Evolutionary conservation across 148 eudicot species (phyloP).

Genomic region (Amaranthus cruentus): DNA sequence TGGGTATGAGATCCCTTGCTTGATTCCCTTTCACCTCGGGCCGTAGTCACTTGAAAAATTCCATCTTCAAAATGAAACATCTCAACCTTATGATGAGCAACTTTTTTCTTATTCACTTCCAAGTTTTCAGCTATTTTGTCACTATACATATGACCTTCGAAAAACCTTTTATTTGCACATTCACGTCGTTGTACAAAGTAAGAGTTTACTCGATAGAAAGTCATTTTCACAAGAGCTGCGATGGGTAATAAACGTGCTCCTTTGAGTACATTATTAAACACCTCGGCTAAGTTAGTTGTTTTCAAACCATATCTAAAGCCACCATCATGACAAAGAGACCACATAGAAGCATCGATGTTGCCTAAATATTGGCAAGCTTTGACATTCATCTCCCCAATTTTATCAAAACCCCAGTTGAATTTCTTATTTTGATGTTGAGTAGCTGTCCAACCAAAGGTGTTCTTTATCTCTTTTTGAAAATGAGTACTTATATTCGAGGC

Average conservation of each 20-base stretch:
- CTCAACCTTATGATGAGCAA: not conserved
- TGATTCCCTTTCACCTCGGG: not conserved
- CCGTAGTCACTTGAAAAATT: not conserved
- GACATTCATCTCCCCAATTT: not conserved
- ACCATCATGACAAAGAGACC: constrained; percentile 18
- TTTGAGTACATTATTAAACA: constrained; percentile 6
- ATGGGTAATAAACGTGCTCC: constrained; percentile 4
- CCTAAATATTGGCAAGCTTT: not conserved
- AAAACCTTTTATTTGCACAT: not conserved
- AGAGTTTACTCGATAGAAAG: constrained; percentile 3
- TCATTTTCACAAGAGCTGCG: not conserved
- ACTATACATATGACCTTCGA: not conserved
- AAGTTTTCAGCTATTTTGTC: not conserved
- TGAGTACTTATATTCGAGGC: not conserved
- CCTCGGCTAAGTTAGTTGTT: not conserved
- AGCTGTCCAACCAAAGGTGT: not conserved
- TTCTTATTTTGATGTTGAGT: not conserved
- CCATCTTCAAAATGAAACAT: not conserved
- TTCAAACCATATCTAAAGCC: constrained; percentile 8
- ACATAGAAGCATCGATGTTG: not conserved
- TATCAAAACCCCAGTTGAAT: not conserved
- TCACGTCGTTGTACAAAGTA: constrained; percentile 2
- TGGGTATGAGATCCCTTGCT: not conserved
- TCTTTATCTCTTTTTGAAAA: not conserved
- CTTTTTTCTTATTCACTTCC: not conserved